phyloP scores from a whole-genome alignment of 2,329 filamentous ascomycete species.

The Colletotrichum sidae region DNA sequence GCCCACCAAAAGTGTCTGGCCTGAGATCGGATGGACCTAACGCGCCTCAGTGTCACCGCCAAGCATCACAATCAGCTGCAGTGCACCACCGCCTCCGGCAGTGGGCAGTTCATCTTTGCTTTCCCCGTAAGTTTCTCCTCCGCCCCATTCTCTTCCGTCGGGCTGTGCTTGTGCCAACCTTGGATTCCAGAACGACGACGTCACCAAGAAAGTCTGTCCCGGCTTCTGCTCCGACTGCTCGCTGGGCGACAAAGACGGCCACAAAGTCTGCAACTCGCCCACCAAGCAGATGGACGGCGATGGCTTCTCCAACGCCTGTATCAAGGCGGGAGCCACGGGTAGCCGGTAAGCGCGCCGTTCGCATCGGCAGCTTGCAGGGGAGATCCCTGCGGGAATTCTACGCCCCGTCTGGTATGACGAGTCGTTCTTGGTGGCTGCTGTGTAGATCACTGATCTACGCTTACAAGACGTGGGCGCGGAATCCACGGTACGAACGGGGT shows the following conservation, averaged over 20 bases:
- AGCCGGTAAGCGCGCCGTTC: background rate
- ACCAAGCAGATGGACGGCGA: constrained; percentile 10
- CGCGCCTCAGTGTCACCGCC: background rate
- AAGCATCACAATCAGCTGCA: constrained; percentile 10
- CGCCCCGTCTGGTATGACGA: too few species aligned
- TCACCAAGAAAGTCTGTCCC: constrained; percentile 16
- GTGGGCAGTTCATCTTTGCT: constrained; percentile 9
- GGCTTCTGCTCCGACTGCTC: constrained; percentile 14
- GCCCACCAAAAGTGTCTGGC: too few species aligned
- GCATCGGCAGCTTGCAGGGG: too few species aligned
- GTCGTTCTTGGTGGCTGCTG: too few species aligned
- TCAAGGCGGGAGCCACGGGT: background rate
- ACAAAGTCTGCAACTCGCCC: constrained; percentile 19
- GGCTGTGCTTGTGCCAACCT: too few species aligned
- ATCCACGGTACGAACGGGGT: too few species aligned
- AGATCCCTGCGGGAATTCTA: too few species aligned
- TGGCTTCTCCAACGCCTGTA: constrained; percentile 5
- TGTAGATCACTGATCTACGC: too few species aligned
- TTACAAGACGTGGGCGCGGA: too few species aligned
- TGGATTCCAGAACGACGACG: background rate
- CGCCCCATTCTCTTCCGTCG: too few species aligned
- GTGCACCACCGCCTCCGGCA: constrained; percentile 9
- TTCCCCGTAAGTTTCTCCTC: background rate
- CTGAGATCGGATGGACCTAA: too few species aligned
- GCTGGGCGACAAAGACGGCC: constrained; percentile 6